Evolutionary conservation across 2,329 filamentous ascomycete species (phyloP), one percentile per base, ranked within the genome.

Genomic region (Diaporthe nobilis): DNA sequence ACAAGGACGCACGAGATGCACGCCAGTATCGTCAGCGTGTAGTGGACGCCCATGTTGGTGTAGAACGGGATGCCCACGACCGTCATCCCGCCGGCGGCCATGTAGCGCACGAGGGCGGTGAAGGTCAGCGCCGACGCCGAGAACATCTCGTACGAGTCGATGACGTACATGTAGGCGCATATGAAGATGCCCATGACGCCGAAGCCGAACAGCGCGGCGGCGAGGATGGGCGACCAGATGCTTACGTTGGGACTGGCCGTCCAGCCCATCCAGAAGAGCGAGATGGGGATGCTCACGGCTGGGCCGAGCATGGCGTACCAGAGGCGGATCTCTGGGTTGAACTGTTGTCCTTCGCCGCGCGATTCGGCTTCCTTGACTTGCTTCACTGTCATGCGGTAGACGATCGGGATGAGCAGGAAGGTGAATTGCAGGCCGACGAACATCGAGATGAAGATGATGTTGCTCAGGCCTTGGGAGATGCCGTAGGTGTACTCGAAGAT

Each of bases 251-350:
- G 77, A 44, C 85, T 83, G 4, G 84, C 84, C 2, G 86, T 85
- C 88, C 88, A 89, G 7, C 86, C 88, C 28, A 89, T 83, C 87
- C 87, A 89, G 78, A 89, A 89, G 1, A 89, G 83, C 0, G 84
- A 85, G 15, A 88, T 80, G 0, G 88, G 86, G 5, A 89, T 82
- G 4, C 84, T 78, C 0, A 81, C 79, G 6, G 85, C 84, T 1
- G 85, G 82, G 5, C 85, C 87, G 15, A 87, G 79, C 77, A 88
- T 85, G 37, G 85, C 85, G 39, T 85, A 85, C 81, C 83, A 86
- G 0, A 88, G 81, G 0, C 86, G 81, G 51, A 82, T 83, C 70
- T 88, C 86, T 0, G 85, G 84, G 22, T 79, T 76, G 28, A 83
- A 80, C 2, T 77, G 76, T 78, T 81, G 77, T 82, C 83, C 81